A percentile compares a stretch with the other conserved stretches of the same genome.
phyloP scores from a whole-genome alignment of 371 early-diverging fungal species.

The Mortierella sp. region DNA sequence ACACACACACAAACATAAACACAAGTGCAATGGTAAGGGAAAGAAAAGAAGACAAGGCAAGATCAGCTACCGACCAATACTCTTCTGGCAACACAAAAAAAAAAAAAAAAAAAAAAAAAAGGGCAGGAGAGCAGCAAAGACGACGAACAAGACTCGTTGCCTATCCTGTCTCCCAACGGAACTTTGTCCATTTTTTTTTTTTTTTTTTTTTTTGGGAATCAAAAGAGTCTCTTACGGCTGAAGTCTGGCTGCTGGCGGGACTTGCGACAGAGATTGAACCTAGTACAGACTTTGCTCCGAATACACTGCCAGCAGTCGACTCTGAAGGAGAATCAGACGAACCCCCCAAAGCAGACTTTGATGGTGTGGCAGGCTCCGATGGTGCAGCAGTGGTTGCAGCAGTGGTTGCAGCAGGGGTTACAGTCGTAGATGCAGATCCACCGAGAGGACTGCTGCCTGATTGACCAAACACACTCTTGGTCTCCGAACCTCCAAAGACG shows the following conservation, averaged over 20 bases:
- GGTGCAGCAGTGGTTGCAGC: no score
- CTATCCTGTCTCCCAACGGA: no score
- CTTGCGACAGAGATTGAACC: conserved; percentile 22
- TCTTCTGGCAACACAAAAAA: not conserved
- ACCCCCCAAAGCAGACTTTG: no score
- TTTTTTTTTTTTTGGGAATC: not conserved
- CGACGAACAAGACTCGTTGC: not conserved
- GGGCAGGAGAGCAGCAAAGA: not conserved
- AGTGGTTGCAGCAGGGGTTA: not conserved
- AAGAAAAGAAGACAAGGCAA: not conserved
- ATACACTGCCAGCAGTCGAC: conserved; percentile 39
- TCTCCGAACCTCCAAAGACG: conserved; percentile 17
- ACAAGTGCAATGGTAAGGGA: not conserved
- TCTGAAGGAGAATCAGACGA: conserved; percentile 9
- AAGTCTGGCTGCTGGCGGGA: conserved; percentile 11
- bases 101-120: not conserved
- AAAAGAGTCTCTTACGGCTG: not conserved
- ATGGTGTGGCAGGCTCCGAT: no score
- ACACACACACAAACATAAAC: no score
- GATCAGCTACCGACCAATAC: not conserved
- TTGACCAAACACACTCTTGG: conserved; percentile 21
- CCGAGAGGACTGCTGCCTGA: not conserved
- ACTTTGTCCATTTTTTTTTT: not conserved
- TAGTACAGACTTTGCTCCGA: conserved; percentile 37
- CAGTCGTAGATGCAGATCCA: conserved; percentile 11